Percentiles rank a stretch among this genome's conserved stretches.
These are phyloP conservation scores for Agrocybe chaxingu DNA, from an alignment of 768 basidiomycete genomes.

Conservation along the genomic window DNA sequence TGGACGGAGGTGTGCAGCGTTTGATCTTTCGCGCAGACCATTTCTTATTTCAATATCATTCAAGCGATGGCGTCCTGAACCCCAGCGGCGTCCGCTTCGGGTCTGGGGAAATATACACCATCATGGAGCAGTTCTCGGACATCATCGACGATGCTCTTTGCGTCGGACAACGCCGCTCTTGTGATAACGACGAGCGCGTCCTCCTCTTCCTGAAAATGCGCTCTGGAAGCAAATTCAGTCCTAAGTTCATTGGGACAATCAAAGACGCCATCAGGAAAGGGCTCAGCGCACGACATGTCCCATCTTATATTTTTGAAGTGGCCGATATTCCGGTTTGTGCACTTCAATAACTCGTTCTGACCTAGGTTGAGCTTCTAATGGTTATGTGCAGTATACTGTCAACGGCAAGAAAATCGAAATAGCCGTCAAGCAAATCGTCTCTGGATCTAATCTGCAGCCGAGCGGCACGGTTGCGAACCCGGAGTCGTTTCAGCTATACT, in stretches of 20 bases:
- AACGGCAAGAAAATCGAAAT: conserved; percentile 82
- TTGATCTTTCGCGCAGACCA: too few relatives aligned
- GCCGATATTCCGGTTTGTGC: conserved; percentile 64
- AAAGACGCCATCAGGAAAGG: conserved; percentile 52
- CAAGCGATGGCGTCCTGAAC: conserved; percentile 69
- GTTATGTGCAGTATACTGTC: conserved; percentile 56
- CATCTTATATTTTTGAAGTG: conserved; percentile 61
- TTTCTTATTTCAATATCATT: not conserved
- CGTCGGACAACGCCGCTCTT: conserved; percentile 61
- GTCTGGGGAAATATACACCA: conserved; percentile 76
- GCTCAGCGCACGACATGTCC: conserved; percentile 75
- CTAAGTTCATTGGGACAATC: conserved; percentile 43
- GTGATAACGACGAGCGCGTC: conserved; percentile 71
- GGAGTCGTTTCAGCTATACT: conserved; percentile 60
- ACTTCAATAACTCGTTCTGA: not conserved
- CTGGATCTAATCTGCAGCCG: conserved; percentile 59
- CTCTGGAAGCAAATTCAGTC: conserved; percentile 39
- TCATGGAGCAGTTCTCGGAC: conserved; percentile 55
- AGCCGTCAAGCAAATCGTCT: conserved; percentile 74
- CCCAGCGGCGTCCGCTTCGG: conserved; percentile 83
- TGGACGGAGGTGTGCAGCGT: conserved; percentile 48
- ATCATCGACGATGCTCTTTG: conserved; percentile 68
- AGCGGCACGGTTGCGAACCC: conserved; percentile 78
- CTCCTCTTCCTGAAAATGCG: conserved; percentile 72
- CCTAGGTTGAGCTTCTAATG: not conserved